Evolutionary conservation across 2,329 filamentous ascomycete genomes (phyloP).

Genomic region (Penicillium expansum): DNA sequence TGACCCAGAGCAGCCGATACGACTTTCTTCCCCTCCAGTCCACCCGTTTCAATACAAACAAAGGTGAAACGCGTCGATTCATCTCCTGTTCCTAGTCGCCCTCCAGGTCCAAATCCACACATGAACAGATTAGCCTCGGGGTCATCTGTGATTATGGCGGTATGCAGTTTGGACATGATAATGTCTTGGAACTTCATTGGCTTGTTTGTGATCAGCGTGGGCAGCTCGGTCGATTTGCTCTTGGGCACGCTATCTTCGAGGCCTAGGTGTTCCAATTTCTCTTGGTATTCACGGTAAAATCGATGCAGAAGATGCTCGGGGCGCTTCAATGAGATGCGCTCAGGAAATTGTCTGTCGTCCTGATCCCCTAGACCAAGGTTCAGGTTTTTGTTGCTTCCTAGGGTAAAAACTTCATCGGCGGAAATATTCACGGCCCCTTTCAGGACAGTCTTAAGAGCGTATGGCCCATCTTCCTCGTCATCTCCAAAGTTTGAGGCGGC

Average conservation of each 20-base stretch:
- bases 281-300: conserved; percentile 67
- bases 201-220: conserved; percentile 67
- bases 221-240: conserved; percentile 57
- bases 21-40: conserved; percentile 70
- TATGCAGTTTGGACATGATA: conserved; percentile 86
- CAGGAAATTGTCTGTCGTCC: conserved; percentile 90
- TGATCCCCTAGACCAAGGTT: conserved; percentile 93
- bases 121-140: conserved; percentile 87
- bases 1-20: conserved; percentile 79
- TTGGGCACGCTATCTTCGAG: conserved; percentile 27
- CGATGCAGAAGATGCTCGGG: conserved; percentile 72
- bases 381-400: conserved; percentile 94
- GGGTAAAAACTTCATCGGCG: conserved; percentile 87
- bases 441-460: conserved; percentile 26
- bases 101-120: conserved; percentile 87
- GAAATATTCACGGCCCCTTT: conserved; percentile 43
- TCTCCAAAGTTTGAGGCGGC: conserved; percentile 38
- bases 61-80: conserved; percentile 88
- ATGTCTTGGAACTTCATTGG: conserved; percentile 78
- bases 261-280: conserved; percentile 35
- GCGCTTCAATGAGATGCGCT: conserved; percentile 72
- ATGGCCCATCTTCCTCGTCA: conserved; percentile 50
- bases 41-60: conserved; percentile 73
- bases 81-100: conserved; percentile 82
- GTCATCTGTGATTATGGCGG: conserved; percentile 81